Percentiles rank a stretch among this genome's conserved stretches.
phyloP scores from a whole-genome alignment of 2,329 filamentous ascomycete species.

The Pestalotiopsis sp. region DNA sequence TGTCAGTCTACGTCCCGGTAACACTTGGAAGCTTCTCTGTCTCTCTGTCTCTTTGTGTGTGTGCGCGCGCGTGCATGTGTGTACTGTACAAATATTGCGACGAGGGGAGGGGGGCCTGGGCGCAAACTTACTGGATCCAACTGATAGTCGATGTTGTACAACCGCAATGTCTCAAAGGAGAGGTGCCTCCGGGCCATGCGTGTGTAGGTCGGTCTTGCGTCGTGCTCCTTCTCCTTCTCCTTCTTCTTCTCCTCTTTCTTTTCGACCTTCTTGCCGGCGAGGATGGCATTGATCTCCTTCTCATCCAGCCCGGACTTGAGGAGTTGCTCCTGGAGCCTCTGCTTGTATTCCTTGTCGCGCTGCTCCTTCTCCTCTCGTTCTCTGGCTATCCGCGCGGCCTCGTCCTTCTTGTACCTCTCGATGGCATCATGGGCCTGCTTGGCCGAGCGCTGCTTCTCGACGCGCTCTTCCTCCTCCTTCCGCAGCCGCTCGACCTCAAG shows the following conservation, averaged over 20 bases:
- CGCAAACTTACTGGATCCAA: conserved; percentile 52
- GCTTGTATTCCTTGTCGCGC: conserved; percentile 57
- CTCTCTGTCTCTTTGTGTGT: too few relatives aligned
- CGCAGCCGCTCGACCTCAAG: conserved; percentile 51
- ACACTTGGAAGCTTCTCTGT: background rate
- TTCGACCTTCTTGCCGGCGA: conserved; percentile 46
- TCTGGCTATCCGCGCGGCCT: conserved; percentile 48
- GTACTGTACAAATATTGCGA: too few relatives aligned
- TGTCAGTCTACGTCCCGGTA: conserved; percentile 17
- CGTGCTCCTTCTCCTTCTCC: conserved; percentile 29
- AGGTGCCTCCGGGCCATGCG: conserved; percentile 65
- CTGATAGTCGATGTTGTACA: conserved; percentile 60
- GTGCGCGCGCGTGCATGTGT: too few relatives aligned
- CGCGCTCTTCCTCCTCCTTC: conserved; percentile 46
- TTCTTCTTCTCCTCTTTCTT: conserved; percentile 50
- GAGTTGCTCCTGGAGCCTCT: conserved; percentile 59
- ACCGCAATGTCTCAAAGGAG: conserved; percentile 62
- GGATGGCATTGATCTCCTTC: conserved; percentile 59
- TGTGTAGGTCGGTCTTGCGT: conserved; percentile 58
- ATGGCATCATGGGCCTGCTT: conserved; percentile 53
- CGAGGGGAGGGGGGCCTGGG: too few relatives aligned
- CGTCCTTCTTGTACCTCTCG: conserved; percentile 53
- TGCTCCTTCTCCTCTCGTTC: conserved; percentile 52
- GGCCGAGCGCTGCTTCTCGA: conserved; percentile 46
- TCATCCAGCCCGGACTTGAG: conserved; percentile 61